phyloP scores from a whole-genome alignment of 441 rosid genomes.

The Aleurites moluccanus region DNA sequence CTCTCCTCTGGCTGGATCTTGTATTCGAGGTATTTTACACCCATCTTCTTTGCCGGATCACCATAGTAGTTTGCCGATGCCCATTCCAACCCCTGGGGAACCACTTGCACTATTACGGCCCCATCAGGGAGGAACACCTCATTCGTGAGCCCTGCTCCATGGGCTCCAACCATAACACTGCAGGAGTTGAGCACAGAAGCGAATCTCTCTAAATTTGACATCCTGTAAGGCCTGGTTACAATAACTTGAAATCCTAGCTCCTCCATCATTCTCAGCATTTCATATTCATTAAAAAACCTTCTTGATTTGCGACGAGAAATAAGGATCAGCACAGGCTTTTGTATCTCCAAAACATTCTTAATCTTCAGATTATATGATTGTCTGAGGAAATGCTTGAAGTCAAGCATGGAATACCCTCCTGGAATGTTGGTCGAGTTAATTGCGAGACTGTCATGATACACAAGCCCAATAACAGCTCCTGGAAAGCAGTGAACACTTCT shows the following conservation, averaged over 20 bases:
- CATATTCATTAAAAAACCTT: slow-evolving; percentile 35
- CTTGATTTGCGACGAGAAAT: slow-evolving; percentile 15
- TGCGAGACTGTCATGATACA: slow-evolving; percentile 29
- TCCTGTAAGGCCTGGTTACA: not conserved
- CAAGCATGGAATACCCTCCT: slow-evolving; percentile 30
- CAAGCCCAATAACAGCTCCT: slow-evolving; percentile 35
- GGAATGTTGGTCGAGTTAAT: slow-evolving; percentile 30
- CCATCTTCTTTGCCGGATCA: not conserved
- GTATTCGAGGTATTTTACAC: not conserved
- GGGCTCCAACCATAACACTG: slow-evolving; percentile 35
- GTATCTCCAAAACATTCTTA: slow-evolving; percentile 19
- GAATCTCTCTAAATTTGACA: slow-evolving; percentile 29
- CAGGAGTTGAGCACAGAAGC: slow-evolving; percentile 23
- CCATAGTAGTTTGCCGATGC: slow-evolving; percentile 17
- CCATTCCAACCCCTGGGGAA: slow-evolving; percentile 32
- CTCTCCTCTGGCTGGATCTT: not conserved
- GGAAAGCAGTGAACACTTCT: slow-evolving; percentile 37
- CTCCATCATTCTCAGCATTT: slow-evolving; percentile 27
- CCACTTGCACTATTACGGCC: not conserved
- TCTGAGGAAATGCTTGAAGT: slow-evolving; percentile 28
- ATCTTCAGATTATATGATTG: slow-evolving; percentile 28
- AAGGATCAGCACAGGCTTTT: slow-evolving; percentile 34
- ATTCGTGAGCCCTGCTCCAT: slow-evolving; percentile 41
- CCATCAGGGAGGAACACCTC: slow-evolving; percentile 22
- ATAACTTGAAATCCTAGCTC: slow-evolving; percentile 29